Percentiles rank a stretch among this genome's conserved stretches.
phyloP scores from a whole-genome alignment of 257 asterid species.

The Gentiana straminea region DNA sequence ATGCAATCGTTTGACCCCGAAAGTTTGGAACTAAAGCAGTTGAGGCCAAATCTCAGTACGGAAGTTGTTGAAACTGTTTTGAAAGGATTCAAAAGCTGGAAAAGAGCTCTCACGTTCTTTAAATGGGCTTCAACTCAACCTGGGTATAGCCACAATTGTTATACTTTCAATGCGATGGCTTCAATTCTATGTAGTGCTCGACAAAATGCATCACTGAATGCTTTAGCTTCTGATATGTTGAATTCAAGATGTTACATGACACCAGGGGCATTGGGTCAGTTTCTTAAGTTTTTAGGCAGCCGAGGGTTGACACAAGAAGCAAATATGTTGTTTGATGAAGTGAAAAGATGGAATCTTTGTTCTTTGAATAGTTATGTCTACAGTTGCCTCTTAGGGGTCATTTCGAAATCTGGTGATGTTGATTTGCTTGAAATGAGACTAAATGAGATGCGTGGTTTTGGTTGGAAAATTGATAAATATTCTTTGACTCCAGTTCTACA shows the following conservation, averaged over 20 bases:
- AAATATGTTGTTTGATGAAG: slow-evolving; percentile 56
- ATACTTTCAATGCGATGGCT: slow-evolving; percentile 67
- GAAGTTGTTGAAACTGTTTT: slow-evolving; percentile 60
- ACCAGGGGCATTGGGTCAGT: slow-evolving; percentile 80
- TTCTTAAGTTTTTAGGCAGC: slow-evolving; percentile 69
- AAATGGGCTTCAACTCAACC: slow-evolving; percentile 64
- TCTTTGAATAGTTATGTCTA: slow-evolving; percentile 45
- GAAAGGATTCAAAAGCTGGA: slow-evolving; percentile 51
- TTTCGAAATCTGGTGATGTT: slow-evolving; percentile 41
- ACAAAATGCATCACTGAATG: slow-evolving; percentile 58
- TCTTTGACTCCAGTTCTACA: slow-evolving; percentile 60
- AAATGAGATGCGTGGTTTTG: slow-evolving; percentile 49
- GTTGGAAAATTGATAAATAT: slow-evolving; percentile 57
- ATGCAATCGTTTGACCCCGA: slow-evolving; percentile 29
- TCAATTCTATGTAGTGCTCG: slow-evolving; percentile 68
- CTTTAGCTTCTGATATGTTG: slow-evolving; percentile 29
- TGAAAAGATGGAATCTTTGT: slow-evolving; percentile 46
- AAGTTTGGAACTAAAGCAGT: slow-evolving; percentile 42
- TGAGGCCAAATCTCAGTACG: slow-evolving; percentile 51
- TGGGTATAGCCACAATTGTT: slow-evolving; percentile 52
- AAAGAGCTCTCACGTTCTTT: slow-evolving; percentile 51
- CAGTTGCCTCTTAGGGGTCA: slow-evolving; percentile 68
- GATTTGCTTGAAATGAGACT: slow-evolving; percentile 52
- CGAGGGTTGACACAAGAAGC: slow-evolving; percentile 71
- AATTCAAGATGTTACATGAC: slow-evolving; percentile 42